A percentile compares a stretch with the other conserved stretches of the same genome.
Evolutionary conservation across 805 yeast genomes (phyloP).

Genomic region (Wickerhamomyces subpelliculosus): DNA sequence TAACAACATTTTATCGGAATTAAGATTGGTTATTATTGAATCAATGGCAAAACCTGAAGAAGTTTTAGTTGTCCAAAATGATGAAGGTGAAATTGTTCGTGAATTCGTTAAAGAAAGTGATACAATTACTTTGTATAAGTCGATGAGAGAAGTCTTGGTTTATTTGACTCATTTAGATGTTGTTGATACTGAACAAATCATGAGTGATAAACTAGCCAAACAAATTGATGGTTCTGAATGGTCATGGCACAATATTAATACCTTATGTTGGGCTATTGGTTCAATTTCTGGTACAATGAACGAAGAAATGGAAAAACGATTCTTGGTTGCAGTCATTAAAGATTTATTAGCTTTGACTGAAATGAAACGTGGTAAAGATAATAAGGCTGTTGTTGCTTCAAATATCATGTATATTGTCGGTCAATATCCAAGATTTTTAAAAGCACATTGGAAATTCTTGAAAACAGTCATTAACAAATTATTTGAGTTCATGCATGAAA

Average conservation of each 20-base stretch:
- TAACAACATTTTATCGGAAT: constrained; percentile 66
- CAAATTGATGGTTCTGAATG: constrained; percentile 96
- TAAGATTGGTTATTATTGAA: constrained; percentile 91
- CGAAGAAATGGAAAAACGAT: constrained; percentile 94
- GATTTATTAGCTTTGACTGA: constrained; percentile 89
- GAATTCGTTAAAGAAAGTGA: constrained; percentile 96
- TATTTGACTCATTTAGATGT: constrained; percentile 94
- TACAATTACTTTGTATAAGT: constrained; percentile 90
- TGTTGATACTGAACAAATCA: constrained; percentile 85
- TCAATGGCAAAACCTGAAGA: constrained; percentile 99
- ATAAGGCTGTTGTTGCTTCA: constrained; percentile 99
- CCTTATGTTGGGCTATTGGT: constrained; percentile 99
- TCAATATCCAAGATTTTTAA: constrained; percentile 94
- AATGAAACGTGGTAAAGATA: constrained; percentile 94
- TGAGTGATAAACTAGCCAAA: constrained; percentile 84
- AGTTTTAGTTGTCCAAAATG: constrained; percentile 93
- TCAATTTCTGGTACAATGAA: constrained; percentile 98
- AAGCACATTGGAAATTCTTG: constrained; percentile 96
- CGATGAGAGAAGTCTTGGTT: constrained; percentile 92
- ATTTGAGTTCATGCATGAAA: constrained; percentile 98
- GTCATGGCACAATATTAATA: constrained; percentile 98
- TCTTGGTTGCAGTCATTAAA: constrained; percentile 87
- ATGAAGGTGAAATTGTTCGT: constrained; percentile 98
- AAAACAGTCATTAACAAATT: constrained; percentile 93
- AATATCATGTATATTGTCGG: constrained; percentile 99